These are phyloP conservation scores for Scutellaria barbata DNA, from an alignment of 257 asterid species.

Conservation along the genomic window DNA sequence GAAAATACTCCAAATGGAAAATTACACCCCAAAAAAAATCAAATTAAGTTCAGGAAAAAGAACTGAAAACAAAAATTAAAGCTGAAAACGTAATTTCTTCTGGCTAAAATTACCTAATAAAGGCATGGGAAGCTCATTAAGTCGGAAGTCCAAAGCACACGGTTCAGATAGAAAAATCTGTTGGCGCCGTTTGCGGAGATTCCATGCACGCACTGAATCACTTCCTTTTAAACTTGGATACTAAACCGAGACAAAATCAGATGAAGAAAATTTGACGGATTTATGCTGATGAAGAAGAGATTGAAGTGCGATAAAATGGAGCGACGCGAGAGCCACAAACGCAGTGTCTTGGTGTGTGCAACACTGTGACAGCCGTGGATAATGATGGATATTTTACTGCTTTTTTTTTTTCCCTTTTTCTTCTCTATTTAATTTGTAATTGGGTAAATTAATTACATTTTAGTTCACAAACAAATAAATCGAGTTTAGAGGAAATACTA, in stretches of 20 bases:
- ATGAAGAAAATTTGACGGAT: neutral
- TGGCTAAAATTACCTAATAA: conserved; percentile 60
- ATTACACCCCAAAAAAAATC: neutral
- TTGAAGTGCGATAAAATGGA: conserved; percentile 27
- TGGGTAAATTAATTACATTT: no score
- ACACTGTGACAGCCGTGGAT: conserved; percentile 31
- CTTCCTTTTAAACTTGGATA: conserved; percentile 10
- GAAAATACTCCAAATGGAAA: neutral
- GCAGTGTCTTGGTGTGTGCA: conserved; percentile 21
- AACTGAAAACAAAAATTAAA: neutral
- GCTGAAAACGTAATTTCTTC: neutral
- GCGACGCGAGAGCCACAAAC: conserved; percentile 40
- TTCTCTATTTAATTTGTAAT: neutral
- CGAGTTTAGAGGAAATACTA: no score
- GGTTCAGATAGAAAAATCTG: conserved; percentile 28
- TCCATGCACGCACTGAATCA: conserved; percentile 40
- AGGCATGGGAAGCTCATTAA: conserved; percentile 98
- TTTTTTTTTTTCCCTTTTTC: neutral
- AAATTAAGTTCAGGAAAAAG: neutral
- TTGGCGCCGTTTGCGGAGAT: conserved; percentile 30
- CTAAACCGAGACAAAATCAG: neutral
- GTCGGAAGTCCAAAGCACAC: conserved; percentile 48
- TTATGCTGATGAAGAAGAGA: conserved; percentile 23
- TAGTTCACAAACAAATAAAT: no score
- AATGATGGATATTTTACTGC: conserved; percentile 28